A percentile compares a stretch with the other conserved stretches of the same genome.
These are phyloP conservation scores for Russula griseocarnosa DNA, from an alignment of 768 basidiomycete genomes.

Conservation along the genomic window DNA sequence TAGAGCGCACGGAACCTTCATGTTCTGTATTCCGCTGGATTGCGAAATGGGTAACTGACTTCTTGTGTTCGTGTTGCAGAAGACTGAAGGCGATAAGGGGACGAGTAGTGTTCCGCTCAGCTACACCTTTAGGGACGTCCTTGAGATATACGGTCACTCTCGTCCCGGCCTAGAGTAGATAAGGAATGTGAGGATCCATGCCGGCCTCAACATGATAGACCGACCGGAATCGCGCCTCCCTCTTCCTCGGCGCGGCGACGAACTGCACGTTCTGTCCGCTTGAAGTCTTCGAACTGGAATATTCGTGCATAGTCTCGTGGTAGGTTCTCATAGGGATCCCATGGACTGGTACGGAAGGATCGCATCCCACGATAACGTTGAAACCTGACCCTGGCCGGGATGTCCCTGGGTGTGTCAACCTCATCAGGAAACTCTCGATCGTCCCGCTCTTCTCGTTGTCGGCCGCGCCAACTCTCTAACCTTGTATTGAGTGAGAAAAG, in stretches of 20 bases:
- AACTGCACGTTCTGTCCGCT: conserved; percentile 72
- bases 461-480: conserved; percentile 62
- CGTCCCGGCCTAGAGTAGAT: conserved; percentile 61
- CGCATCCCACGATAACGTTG: conserved; percentile 88
- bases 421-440: conserved; percentile 94
- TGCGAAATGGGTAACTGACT: conserved; percentile 86
- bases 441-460: conserved; percentile 71
- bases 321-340: conserved; percentile 96
- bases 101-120: conserved; percentile 32
- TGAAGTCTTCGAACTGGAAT: conserved; percentile 96
- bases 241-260: conserved; percentile 65
- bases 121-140: conserved; percentile 65
- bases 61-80: conserved; percentile 94
- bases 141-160: conserved; percentile 75
- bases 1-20: conserved; percentile 80
- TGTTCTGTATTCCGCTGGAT: conserved; percentile 96
- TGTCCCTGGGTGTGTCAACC: conserved; percentile 86
- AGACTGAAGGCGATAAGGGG: conserved; percentile 76
- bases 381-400: conserved; percentile 76
- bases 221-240: conserved; percentile 57
- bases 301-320: conserved; percentile 92
- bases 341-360: conserved; percentile 91
- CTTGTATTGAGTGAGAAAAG: conserved; percentile 37
- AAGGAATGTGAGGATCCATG: not conserved
- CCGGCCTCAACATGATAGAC: conserved; percentile 25